Percentiles rank a stretch among this genome's conserved stretches.
Conservation (phyloP, 2,329 filamentous ascomycete species). For the Fusarium sp. region DNA sequence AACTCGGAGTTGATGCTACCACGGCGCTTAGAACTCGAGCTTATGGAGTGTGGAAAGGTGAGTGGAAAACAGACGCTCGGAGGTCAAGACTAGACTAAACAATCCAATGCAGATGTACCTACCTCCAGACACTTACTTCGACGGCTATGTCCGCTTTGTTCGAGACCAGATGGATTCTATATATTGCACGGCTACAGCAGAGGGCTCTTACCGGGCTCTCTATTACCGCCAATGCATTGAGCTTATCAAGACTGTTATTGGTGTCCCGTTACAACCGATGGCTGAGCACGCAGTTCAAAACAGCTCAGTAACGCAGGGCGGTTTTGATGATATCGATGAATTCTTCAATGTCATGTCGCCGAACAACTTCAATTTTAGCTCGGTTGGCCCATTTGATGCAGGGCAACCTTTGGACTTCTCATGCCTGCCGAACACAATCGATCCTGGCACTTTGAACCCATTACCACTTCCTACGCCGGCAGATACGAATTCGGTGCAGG, state of each 20-base stretch:
- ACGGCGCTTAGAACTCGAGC: constrained; percentile 61
- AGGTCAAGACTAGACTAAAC: constrained; percentile 21
- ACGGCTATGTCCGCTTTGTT: constrained; percentile 54
- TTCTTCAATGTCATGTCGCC: constrained; percentile 24
- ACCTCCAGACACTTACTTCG: constrained; percentile 50
- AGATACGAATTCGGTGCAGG: constrained; percentile 29
- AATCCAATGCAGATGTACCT: constrained; percentile 49
- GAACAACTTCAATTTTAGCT: constrained; percentile 32
- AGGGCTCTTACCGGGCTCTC: constrained; percentile 46
- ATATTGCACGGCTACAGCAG: constrained; percentile 46
- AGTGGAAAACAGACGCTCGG: not conserved
- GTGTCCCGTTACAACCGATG: not conserved
- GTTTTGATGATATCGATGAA: constrained; percentile 23
- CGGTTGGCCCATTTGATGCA: constrained; percentile 22
- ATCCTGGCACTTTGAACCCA: constrained; percentile 22
- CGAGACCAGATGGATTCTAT: constrained; percentile 55
- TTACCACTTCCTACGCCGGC: constrained; percentile 38
- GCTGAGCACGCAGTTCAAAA: constrained; percentile 17
- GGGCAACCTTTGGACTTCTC: constrained; percentile 13
- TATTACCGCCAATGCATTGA: constrained; percentile 56
- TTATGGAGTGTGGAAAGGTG: constrained; percentile 63
- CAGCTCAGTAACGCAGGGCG: constrained; percentile 11
- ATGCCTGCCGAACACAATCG: constrained; percentile 19
- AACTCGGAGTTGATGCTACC: constrained; percentile 50
- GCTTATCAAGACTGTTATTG: constrained; percentile 54